These are phyloP conservation scores for Hirsutella thompsonii DNA, from an alignment of 2,329 filamentous ascomycete species.

Conservation along the genomic window DNA sequence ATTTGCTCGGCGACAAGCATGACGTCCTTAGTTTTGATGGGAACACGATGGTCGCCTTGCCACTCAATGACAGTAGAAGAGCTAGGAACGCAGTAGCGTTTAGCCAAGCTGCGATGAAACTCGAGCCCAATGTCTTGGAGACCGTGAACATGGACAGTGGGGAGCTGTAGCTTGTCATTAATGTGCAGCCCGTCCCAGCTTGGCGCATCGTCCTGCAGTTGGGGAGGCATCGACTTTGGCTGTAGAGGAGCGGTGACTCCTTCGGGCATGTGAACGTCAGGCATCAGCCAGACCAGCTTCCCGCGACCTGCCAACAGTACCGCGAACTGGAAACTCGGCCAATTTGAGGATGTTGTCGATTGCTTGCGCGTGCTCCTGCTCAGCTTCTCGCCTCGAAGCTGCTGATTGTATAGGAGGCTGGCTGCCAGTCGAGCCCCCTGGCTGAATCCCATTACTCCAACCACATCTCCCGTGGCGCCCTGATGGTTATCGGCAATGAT, in stretches of 20 bases:
- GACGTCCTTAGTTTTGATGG: constrained; percentile 2
- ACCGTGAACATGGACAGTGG: constrained; percentile 16
- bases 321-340: constrained; percentile 6
- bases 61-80: constrained; percentile 1
- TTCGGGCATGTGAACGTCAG: constrained; percentile 2
- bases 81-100: not conserved
- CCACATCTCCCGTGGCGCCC: constrained; percentile 34
- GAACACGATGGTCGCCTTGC: constrained; percentile 1
- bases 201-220: not conserved
- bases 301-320: constrained; percentile 7
- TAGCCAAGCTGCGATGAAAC: constrained; percentile 25
- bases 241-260: not conserved
- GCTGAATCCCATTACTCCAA: constrained; percentile 47
- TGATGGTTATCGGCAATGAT: constrained; percentile 32
- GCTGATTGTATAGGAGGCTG: constrained; percentile 35
- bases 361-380: not conserved
- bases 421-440: constrained; percentile 46
- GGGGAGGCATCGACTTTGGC: not conserved
- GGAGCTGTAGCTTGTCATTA: constrained; percentile 3
- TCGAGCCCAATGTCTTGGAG: constrained; percentile 45
- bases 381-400: not conserved
- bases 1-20: constrained; percentile 1
- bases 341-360: not conserved
- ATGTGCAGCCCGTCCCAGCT: constrained; percentile 1
- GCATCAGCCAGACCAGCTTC: constrained; percentile 4